Evolutionary conservation across 441 rosid species (phyloP), one percentile per base, ranked within the genome.

Genomic region (Isatis lusitanica): DNA sequence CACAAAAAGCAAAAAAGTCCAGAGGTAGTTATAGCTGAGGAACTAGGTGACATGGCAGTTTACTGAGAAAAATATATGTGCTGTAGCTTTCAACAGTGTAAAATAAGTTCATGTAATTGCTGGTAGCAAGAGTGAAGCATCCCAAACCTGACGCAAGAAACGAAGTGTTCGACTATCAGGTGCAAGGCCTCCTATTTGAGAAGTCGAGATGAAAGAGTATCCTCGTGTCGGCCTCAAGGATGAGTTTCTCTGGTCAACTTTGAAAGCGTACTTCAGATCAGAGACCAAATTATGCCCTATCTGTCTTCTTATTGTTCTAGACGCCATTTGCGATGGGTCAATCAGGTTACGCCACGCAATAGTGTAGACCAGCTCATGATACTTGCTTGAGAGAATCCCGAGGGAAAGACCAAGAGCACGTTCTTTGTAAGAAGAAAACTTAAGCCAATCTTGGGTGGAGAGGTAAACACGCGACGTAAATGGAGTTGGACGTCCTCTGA

Each of bases 241-340:
- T 30, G 94, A 89, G 78, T 88, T 86, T 80, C 97, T 85, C 81
- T 50, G 47, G 78, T 93, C 98, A 82, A 85, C 40, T 82, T 82
- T 91, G 75, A 88, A 85, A 6, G 86, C 84, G 63, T 91, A 89
- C 78, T 87, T 91, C 67, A 93, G 73, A 73, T 86, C 85, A 6
- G 98, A 88, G 70, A 87, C 86, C 71, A 91, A 66, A 81, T 74
- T 79, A 73, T 89, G 96, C 73, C 97, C 97, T 74, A 89, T 92
- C 82, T 91, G 96, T 80, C 87, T 89, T 88, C 93, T 87, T 26
- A 88, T 66, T 15, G 94, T 68, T 26, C 69, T 78, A 7, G 96
- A 87, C 15, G 92, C 84, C 84, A 80, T 71, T 61, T 83, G 94
- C 42, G 96, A 83, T 62, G 96, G 96, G 82, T 91, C 98, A 16